These are phyloP conservation scores for Backusella westeae DNA, from an alignment of 192 early-diverging fungal species.

Conservation along the genomic window DNA sequence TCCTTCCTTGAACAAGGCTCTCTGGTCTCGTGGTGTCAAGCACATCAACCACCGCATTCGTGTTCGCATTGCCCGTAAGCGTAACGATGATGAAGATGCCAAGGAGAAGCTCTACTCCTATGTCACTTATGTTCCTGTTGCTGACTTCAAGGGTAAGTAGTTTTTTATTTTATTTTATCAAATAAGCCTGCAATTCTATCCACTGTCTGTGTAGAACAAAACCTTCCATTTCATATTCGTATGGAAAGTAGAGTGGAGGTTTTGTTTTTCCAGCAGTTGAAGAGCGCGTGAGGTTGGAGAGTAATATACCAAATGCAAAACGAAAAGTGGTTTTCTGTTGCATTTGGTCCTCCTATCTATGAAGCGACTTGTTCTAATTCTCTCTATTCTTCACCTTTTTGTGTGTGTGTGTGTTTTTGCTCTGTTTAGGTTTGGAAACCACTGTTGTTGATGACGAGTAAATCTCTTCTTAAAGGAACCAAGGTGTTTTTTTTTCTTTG, in stretches of 20 bases:
- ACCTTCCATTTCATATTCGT: not conserved
- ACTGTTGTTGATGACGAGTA: conserved; percentile 38
- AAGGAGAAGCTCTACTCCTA: conserved; percentile 97
- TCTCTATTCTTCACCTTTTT: not conserved
- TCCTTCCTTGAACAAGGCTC: conserved; percentile 89
- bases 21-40: conserved; percentile 96
- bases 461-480: conserved; percentile 3
- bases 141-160: conserved; percentile 82
- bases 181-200: not conserved
- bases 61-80: conserved; percentile 90
- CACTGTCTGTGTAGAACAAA: not conserved
- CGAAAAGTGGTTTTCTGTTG: not conserved
- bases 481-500: not conserved
- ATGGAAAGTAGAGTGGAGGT: not conserved
- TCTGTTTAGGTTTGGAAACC: conserved; percentile 21
- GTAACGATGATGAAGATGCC: conserved; percentile 96
- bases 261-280: conserved; percentile 4
- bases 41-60: conserved; percentile 93
- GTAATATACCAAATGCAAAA: conserved; percentile 6
- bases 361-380: conserved; percentile 8
- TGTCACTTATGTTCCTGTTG: conserved; percentile 84
- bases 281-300: conserved; percentile 17
- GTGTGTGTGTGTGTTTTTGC: not conserved
- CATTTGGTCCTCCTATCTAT: conserved; percentile 12
- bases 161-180: conserved; percentile 4